Evolutionary conservation across 148 eudicot genomes (phyloP).

Genomic region (Mesembryanthemum crystallinum): DNA sequence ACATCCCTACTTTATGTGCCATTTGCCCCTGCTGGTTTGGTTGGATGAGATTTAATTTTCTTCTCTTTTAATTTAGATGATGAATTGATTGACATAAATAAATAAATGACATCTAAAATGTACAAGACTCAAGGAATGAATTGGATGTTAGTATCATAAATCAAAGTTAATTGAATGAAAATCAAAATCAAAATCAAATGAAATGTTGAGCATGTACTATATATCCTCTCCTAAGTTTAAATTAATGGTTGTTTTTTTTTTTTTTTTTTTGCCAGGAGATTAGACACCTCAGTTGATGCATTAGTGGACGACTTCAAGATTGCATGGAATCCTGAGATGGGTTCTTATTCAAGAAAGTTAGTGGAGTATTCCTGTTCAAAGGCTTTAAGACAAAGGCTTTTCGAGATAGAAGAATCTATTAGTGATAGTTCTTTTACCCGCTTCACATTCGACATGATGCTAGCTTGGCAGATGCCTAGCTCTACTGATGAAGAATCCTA

Average conservation of each 20-base stretch:
- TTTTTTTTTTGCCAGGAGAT: constrained; percentile 39
- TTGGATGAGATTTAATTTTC: too few species aligned
- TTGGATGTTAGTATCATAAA: too few species aligned
- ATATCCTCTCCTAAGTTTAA: background rate
- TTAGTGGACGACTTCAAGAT: constrained; percentile 55
- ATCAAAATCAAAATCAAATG: background rate
- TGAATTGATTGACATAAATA: background rate
- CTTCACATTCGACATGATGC: constrained; percentile 92
- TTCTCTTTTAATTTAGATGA: too few species aligned
- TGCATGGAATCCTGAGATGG: constrained; percentile 53
- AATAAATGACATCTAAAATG: too few species aligned
- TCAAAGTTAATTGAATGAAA: background rate
- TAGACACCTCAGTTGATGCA: constrained; percentile 47
- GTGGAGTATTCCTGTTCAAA: constrained; percentile 68
- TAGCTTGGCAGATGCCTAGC: constrained; percentile 83
- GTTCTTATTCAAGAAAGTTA: constrained; percentile 58
- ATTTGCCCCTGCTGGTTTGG: too few species aligned
- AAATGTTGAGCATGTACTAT: background rate
- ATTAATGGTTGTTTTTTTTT: background rate
- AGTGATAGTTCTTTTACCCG: constrained; percentile 63
- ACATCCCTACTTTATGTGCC: too few species aligned
- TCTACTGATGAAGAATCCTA: constrained; percentile 49
- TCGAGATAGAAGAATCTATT: constrained; percentile 40
- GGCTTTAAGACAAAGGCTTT: constrained; percentile 45
- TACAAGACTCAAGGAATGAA: too few species aligned